Base-by-base conservation (phyloP, 78 protist species). In the Pigoraptor vietnamica region DNA sequence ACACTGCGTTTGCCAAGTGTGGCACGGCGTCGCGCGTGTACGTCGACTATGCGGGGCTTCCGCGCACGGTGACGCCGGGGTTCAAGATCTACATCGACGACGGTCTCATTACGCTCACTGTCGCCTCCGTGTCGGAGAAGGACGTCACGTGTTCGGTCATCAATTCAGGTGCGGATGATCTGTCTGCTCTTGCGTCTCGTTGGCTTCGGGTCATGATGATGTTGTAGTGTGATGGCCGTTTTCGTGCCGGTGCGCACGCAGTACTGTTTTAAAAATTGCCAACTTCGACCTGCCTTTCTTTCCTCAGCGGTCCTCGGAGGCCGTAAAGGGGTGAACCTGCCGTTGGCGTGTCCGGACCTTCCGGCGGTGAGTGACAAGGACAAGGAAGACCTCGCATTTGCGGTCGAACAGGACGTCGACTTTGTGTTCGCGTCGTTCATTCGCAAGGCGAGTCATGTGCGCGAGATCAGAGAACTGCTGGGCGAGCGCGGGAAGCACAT, bases 321-420 rank as follows among this genome's bases (percentile, higher is more conserved):
- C 38, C 84, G 90, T 48, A 96, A 96, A 93, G 95, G 97, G 40
- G 35, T 93, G 94, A 97, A 95, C 93, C 93, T 97, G 37, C 98
- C 98, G 91, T 32, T 88, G 39, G 93, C 56, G 37, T 21, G 79
- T 39, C 94, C 95, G 10, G 95, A 94, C 37, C 93, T 95, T 1
- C 96, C 98, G 1, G 94, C 97, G 38, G 91, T 98, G 36, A 93
- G 97, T 24, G 96, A 86, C 34, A 93, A 95, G 92, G 99, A 98
- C 94, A 29, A 19, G 33, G 91, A 14, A 29, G 97, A 96, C 93
- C 86, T 96, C 19, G 25, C 1, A 19, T 97, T 82, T 32, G 96
- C 81, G 87, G 96, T 92, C 10, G 86, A 89, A 56, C 86, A 92
- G 82, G 88, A 35, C 37, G 90, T 94, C 86, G 99, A 97, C 89